phyloP scores from a whole-genome alignment of 345 rosid species.

The Schrenkiella parvula region DNA sequence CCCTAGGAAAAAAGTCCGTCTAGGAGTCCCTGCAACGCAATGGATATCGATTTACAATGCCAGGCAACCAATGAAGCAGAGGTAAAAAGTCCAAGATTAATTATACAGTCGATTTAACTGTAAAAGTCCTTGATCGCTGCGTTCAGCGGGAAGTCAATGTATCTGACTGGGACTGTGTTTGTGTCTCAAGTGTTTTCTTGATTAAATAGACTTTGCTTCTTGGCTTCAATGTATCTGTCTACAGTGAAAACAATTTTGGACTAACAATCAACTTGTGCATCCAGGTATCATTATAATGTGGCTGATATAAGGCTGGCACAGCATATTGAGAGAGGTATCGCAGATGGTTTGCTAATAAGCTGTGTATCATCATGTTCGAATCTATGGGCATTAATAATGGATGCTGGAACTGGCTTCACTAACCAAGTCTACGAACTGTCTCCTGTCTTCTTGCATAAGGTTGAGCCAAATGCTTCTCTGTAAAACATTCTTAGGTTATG shows the following conservation, averaged over 20 bases:
- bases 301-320: conserved; percentile 87
- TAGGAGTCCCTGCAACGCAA: conserved; percentile 94
- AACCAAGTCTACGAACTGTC: conserved; percentile 87
- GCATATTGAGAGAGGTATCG: conserved; percentile 89
- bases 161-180: background rate
- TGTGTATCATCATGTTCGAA: conserved; percentile 86
- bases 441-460: conserved; percentile 84
- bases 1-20: conserved; percentile 85
- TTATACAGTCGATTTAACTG: conserved; percentile 1
- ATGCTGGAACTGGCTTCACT: conserved; percentile 89
- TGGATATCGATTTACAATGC: conserved; percentile 98
- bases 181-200: background rate
- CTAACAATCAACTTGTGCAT: conserved; percentile 18
- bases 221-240: conserved; percentile 1
- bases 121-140: conserved; percentile 6
- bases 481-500: background rate
- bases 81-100: conserved; percentile 41
- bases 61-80: conserved; percentile 93
- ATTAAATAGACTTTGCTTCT: background rate
- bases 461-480: conserved; percentile 14
- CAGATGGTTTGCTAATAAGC: conserved; percentile 93
- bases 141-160: background rate
- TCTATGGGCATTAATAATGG: conserved; percentile 98
- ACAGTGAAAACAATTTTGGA: background rate
- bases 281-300: conserved; percentile 96